These are phyloP conservation scores for Cadophora luteo-olivacea DNA, from an alignment of 2,329 filamentous ascomycete genomes.

Conservation along the genomic window DNA sequence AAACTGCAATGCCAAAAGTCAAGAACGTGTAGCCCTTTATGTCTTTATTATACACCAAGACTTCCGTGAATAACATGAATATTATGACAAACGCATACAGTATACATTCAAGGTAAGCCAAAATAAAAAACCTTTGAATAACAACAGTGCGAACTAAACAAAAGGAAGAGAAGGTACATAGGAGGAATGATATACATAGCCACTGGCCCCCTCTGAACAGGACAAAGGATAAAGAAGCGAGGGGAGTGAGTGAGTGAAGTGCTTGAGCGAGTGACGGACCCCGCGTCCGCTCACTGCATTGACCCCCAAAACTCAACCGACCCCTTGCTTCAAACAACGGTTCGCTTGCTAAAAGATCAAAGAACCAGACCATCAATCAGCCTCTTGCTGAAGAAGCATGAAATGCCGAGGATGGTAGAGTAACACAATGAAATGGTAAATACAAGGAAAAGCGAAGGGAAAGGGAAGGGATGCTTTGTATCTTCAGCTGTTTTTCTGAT, in stretches of 20 bases:
- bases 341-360: neutral
- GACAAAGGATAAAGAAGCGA: neutral
- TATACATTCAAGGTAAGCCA: neutral
- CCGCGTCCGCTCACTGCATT: neutral
- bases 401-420: neutral
- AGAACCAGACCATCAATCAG: neutral
- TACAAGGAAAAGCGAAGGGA: neutral
- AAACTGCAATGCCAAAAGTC: neutral
- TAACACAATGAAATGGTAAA: too few species aligned
- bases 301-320: neutral
- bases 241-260: neutral
- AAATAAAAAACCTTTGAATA: neutral
- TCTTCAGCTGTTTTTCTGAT: neutral
- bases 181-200: neutral
- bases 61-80: neutral
- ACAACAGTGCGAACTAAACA: neutral
- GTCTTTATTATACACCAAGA: neutral
- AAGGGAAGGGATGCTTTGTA: neutral
- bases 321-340: neutral
- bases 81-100: neutral
- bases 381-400: neutral
- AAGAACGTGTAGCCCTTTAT: neutral
- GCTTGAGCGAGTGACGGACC: neutral
- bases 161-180: neutral
- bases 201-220: neutral